Evolutionary conservation across 257 asterid species (phyloP), one percentile per base, ranked within the genome.

Genomic region (Jacaranda copaia): DNA sequence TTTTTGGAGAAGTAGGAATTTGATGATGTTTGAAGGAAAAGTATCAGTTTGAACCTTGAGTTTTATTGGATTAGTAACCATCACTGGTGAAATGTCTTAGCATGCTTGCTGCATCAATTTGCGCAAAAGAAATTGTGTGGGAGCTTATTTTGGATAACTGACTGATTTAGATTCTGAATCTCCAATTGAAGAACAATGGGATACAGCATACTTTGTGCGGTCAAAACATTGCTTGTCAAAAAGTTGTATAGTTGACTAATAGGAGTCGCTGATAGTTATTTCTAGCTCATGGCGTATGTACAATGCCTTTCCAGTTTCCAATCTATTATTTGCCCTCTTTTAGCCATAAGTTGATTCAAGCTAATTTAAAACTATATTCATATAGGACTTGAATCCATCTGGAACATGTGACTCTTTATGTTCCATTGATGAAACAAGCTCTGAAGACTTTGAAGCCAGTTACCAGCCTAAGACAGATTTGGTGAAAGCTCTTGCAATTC

Each of bases 341-440:
- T 16, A 19, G 25, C 52, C 56, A 59, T 51, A 70, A 61, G 32
- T 65, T 64, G 42, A 42, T 66, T 76, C 52, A 18, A 52, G 75
- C 72, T 70, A 57, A 59, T 53, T 46, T 51, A 15, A 16, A 55
- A 40, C 58, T 60, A 32, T 49, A 39, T 78, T 74, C 55, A 6
- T 77, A 3, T 75, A 89, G 93, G 89, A 87, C 18, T 62, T 67
- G 70, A 84, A 68, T 71, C 86, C 91, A 46, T 73, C 92, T 8
- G 94, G 97, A 81, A 86, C 85, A 84, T 95, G 99, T 85, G 98
- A 95, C 78, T 98, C 99, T n/a, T 80, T 95, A 57, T 95, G 99
- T 82, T 93, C 98, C 13, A 73, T 91, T 78, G 99, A 95, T 74
- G 98, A 93, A 20, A 88, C 91, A 19, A 95, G 92, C 89, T 89